Conservation (phyloP, 106 monocot genomes). For the Allium sativum region DNA sequence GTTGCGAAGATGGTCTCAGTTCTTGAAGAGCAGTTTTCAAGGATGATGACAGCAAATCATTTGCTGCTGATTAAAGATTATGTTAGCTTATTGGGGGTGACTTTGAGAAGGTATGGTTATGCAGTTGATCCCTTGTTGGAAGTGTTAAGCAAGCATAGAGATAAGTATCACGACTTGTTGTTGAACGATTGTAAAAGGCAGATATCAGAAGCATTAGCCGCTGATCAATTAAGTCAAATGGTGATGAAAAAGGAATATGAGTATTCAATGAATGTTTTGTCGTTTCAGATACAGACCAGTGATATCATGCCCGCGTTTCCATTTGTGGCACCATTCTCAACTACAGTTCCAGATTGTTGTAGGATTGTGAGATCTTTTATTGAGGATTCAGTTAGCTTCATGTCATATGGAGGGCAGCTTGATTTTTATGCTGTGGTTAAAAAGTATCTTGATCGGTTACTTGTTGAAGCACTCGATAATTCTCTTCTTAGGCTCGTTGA, state of each 20-base stretch:
- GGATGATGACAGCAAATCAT: conserved; percentile 88
- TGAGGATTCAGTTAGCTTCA: conserved; percentile 93
- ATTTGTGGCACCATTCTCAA: conserved; percentile 84
- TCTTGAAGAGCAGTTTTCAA: conserved; percentile 85
- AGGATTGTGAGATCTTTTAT: conserved; percentile 84
- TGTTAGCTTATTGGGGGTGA: conserved; percentile 63
- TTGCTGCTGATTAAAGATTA: conserved; percentile 87
- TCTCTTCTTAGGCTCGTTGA: conserved; percentile 53
- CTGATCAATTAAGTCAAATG: conserved; percentile 87
- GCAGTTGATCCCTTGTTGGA: conserved; percentile 66
- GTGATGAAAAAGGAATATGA: conserved; percentile 99
- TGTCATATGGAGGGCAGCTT: conserved; percentile 85
- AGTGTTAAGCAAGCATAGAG: conserved; percentile 69
- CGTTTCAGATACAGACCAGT: conserved; percentile 83
- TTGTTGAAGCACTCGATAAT: conserved; percentile 69
- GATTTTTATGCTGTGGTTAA: conserved; percentile 70
- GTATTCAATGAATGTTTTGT: conserved; percentile 94
- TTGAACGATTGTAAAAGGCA: conserved; percentile 84
- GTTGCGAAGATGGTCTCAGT: conserved; percentile 84
- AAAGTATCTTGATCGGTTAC: conserved; percentile 76
- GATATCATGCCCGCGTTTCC: conserved; percentile 94
- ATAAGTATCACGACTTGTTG: conserved; percentile 96
- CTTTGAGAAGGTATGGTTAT: conserved; percentile 71
- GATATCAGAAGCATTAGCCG: conserved; percentile 64
- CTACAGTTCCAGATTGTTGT: conserved; percentile 81